These are phyloP conservation scores for Fusarium keratoplasticum DNA, from an alignment of 2,329 filamentous ascomycete genomes.

Conservation along the genomic window DNA sequence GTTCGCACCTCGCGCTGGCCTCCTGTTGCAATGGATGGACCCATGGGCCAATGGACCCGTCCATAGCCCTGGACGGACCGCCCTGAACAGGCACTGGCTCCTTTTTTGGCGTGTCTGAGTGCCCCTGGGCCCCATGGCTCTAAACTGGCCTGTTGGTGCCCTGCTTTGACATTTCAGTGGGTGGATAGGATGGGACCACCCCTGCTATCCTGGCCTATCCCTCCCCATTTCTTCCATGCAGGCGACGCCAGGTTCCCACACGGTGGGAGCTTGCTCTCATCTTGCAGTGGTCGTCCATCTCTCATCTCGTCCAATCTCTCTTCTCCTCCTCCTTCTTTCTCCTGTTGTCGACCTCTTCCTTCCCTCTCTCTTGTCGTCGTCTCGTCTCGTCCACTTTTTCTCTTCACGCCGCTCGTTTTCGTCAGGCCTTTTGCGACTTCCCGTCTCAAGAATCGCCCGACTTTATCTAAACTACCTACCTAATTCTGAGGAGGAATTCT, in stretches of 20 bases:
- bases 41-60: background rate
- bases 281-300: constrained; percentile 39
- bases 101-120: constrained; percentile 30
- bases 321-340: constrained; percentile 39
- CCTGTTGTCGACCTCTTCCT: constrained; percentile 41
- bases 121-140: constrained; percentile 31
- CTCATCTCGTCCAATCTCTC: constrained; percentile 38
- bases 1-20: constrained; percentile 12
- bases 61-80: background rate
- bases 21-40: constrained; percentile 27
- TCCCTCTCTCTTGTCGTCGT: constrained; percentile 40
- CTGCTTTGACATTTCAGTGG: constrained; percentile 26
- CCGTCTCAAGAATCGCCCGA: constrained; percentile 37
- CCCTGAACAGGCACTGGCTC: constrained; percentile 29
- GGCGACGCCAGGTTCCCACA: constrained; percentile 40
- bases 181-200: constrained; percentile 30
- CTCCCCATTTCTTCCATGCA: constrained; percentile 29
- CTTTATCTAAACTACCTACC: constrained; percentile 17
- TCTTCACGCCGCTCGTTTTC: constrained; percentile 55
- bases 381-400: constrained; percentile 47
- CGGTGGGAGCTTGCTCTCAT: constrained; percentile 39
- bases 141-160: constrained; percentile 35
- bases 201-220: constrained; percentile 8
- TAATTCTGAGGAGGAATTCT: constrained; percentile 41
- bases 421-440: constrained; percentile 46